Percentiles rank a stretch among this genome's conserved stretches.
Evolutionary conservation across 306 rosid genomes (phyloP).

Genomic region (Albizia julibrissin): DNA sequence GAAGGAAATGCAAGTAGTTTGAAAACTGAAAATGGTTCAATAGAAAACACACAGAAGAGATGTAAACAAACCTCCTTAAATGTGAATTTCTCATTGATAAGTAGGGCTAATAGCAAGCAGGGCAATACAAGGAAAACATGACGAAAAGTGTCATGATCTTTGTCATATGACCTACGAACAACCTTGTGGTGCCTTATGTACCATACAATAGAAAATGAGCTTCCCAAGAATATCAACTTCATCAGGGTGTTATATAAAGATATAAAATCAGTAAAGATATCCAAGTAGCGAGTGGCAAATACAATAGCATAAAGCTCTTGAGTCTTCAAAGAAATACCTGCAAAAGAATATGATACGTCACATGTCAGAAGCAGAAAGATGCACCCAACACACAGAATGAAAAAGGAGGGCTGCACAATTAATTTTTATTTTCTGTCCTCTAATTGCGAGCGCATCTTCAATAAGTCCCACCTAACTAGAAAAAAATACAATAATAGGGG

Average conservation of each 20-base stretch:
- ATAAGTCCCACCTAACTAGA: not conserved
- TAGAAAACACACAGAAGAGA: slow-evolving; percentile 9
- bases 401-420: not conserved
- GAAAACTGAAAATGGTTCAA: slow-evolving; percentile 3
- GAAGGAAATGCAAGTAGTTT: slow-evolving; percentile 14
- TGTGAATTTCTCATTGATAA: slow-evolving; percentile 76
- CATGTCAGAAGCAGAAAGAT: slow-evolving; percentile 21
- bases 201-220: slow-evolving; percentile 93
- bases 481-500: slow-evolving; percentile 8
- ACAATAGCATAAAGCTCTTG: slow-evolving; percentile 91
- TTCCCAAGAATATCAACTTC: slow-evolving; percentile 88
- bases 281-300: slow-evolving; percentile 80
- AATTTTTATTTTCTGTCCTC: not conserved
- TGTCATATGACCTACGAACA: slow-evolving; percentile 87
- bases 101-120: slow-evolving; percentile 69
- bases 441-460: not conserved
- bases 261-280: slow-evolving; percentile 58
- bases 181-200: slow-evolving; percentile 77
- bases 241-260: slow-evolving; percentile 74
- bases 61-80: slow-evolving; percentile 66
- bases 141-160: slow-evolving; percentile 87
- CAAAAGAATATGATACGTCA: slow-evolving; percentile 20
- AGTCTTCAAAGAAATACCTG: slow-evolving; percentile 89
- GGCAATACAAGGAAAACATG: slow-evolving; percentile 68
- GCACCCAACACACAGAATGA: not conserved